phyloP scores from a whole-genome alignment of 2,329 filamentous ascomycete genomes.

The Cercospora beticola region DNA sequence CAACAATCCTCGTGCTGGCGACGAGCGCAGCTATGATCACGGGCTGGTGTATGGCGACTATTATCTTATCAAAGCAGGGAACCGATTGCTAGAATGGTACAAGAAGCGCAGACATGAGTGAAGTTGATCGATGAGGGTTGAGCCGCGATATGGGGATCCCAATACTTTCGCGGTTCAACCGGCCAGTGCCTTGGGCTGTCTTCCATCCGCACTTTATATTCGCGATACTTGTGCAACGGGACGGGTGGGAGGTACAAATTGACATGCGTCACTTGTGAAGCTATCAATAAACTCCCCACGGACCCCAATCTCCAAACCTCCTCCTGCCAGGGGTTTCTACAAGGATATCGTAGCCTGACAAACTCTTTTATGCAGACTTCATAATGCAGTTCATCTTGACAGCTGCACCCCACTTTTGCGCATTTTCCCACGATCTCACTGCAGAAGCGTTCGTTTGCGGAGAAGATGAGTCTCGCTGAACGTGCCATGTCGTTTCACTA shows the following conservation, averaged over 20 bases:
- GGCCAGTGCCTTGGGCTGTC: neutral
- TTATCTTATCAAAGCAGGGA: conserved; percentile 22
- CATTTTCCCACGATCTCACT: neutral
- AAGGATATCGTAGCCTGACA: conserved; percentile 4
- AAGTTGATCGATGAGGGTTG: neutral
- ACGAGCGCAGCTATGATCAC: conserved; percentile 19
- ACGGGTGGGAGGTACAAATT: neutral
- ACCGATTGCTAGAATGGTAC: conserved; percentile 14
- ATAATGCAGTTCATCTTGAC: conserved; percentile 1
- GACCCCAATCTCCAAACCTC: neutral
- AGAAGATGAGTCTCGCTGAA: neutral
- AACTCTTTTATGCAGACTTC: conserved; percentile 1
- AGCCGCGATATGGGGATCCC: neutral
- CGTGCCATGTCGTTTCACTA: conserved; percentile 3
- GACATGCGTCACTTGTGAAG: neutral
- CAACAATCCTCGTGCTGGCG: conserved; percentile 21
- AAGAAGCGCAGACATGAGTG: neutral
- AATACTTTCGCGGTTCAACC: neutral
- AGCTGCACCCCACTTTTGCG: neutral
- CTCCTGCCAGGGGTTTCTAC: conserved; percentile 1
- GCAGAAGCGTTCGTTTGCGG: neutral
- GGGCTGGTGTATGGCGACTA: conserved; percentile 24
- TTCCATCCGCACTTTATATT: neutral
- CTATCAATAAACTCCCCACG: neutral
- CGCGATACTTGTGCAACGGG: neutral